phyloP scores from a whole-genome alignment of 805 yeast genomes.

The Candida wancherniae region DNA sequence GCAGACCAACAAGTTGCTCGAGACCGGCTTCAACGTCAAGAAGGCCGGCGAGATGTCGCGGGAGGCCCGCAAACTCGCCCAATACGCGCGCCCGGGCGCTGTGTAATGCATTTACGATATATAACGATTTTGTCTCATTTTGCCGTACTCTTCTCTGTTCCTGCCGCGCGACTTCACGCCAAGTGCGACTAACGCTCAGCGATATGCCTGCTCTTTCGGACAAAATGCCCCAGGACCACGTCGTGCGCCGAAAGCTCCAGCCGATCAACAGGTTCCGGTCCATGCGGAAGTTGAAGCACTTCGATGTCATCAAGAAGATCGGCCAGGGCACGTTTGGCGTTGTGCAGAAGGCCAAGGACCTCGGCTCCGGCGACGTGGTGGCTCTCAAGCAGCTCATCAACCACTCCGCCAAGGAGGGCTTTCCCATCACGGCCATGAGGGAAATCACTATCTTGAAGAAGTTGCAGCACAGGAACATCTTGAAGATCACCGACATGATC shows the following conservation, averaged over 20 bases:
- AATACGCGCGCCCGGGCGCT: slow-evolving; percentile 1
- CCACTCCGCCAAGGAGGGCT: slow-evolving; percentile 72
- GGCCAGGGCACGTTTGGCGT: slow-evolving; percentile 55
- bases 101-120: neutral
- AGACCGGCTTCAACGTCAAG: slow-evolving; percentile 83
- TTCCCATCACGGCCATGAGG: slow-evolving; percentile 92
- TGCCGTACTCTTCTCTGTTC: neutral
- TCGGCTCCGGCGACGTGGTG: slow-evolving; percentile 54
- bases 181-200: no score
- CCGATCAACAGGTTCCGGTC: slow-evolving; percentile 22
- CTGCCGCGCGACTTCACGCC: neutral
- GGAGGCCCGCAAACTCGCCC: slow-evolving; percentile 27
- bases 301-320: slow-evolving; percentile 31
- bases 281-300: slow-evolving; percentile 31
- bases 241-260: slow-evolving; percentile 10
- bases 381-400: slow-evolving; percentile 86
- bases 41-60: slow-evolving; percentile 35
- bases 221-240: neutral
- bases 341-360: slow-evolving; percentile 71
- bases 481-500: slow-evolving; percentile 77
- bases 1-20: slow-evolving; percentile 77
- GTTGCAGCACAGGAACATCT: slow-evolving; percentile 63
- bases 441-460: slow-evolving; percentile 80
- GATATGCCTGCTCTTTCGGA: no score
- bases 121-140: no score